Evolutionary conservation across 148 eudicot species (phyloP).

Genomic region (Rhododendron williamsianum): DNA sequence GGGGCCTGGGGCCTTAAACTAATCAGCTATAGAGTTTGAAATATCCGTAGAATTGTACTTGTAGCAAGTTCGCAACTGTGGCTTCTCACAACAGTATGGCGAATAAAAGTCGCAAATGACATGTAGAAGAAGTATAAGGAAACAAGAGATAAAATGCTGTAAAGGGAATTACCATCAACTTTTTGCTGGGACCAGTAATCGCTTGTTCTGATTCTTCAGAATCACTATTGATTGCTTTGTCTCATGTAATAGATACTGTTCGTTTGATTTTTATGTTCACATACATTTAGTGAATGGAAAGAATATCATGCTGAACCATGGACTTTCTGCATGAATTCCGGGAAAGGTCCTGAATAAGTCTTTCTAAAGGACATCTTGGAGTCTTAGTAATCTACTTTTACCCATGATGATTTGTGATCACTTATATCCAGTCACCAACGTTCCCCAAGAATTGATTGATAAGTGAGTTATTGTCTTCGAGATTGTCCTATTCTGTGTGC

Average conservation of each 20-base stretch:
- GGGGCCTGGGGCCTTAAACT: not conserved
- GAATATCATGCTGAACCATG: not conserved
- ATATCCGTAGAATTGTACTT: not conserved
- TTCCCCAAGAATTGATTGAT: not conserved
- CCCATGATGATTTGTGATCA: not conserved
- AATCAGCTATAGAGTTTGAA: not conserved
- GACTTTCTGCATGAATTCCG: not conserved
- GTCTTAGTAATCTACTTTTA: not conserved
- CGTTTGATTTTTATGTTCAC: not conserved
- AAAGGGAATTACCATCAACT: not conserved
- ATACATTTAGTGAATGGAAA: not conserved
- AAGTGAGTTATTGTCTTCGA: not conserved
- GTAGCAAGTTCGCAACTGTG: not conserved
- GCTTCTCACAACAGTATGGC: not conserved
- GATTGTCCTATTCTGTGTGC: not conserved
- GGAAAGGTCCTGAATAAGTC: not conserved
- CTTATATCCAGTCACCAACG: not conserved
- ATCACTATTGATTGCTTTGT: not conserved
- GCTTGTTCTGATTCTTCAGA: not conserved
- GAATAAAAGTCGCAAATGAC: not conserved
- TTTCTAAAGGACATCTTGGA: not conserved
- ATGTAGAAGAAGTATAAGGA: not conserved
- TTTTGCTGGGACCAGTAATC: not conserved
- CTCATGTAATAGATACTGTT: not conserved
- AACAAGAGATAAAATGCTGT: not conserved